Percentiles rank a stretch among this genome's conserved stretches.
phyloP scores from a whole-genome alignment of 163 green algal species.

The Smithsoniella earleae region DNA sequence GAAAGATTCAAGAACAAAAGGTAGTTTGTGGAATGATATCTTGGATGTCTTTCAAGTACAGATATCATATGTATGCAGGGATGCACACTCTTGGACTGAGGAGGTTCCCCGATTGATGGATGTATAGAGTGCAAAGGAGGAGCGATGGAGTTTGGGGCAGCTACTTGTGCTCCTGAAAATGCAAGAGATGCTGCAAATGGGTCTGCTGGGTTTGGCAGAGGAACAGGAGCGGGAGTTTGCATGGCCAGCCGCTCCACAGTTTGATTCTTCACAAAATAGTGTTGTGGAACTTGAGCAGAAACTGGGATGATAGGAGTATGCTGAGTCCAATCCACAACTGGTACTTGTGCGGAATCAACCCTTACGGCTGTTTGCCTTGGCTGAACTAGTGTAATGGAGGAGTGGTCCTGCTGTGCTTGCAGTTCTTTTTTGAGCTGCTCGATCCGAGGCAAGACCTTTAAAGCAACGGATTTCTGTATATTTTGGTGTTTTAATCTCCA shows the following conservation, averaged over 20 bases:
- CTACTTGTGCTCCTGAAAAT: too few relatives aligned
- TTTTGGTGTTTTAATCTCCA: too few relatives aligned
- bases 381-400: neutral
- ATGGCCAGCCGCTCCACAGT: neutral
- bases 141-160: too few relatives aligned
- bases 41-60: too few relatives aligned
- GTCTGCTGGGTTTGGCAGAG: constrained; percentile 7
- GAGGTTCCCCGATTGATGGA: too few relatives aligned
- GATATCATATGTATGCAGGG: too few relatives aligned
- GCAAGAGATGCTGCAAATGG: constrained; percentile 6
- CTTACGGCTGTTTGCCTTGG: too few relatives aligned
- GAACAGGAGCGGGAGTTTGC: neutral
- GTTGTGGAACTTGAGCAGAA: neutral
- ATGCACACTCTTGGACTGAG: too few relatives aligned
- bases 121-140: too few relatives aligned
- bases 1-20: too few relatives aligned
- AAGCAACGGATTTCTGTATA: too few relatives aligned
- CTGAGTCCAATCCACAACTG: constrained; percentile 1
- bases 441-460: constrained; percentile 46
- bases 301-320: constrained; percentile 31
- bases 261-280: constrained; percentile 31
- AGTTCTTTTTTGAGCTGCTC: constrained; percentile 13
- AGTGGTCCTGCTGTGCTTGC: constrained; percentile 25
- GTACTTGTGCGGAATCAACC: constrained; percentile 32
- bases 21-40: too few relatives aligned